phyloP scores from a whole-genome alignment of 2,329 filamentous ascomycete genomes.

The Claviceps maximensis region DNA sequence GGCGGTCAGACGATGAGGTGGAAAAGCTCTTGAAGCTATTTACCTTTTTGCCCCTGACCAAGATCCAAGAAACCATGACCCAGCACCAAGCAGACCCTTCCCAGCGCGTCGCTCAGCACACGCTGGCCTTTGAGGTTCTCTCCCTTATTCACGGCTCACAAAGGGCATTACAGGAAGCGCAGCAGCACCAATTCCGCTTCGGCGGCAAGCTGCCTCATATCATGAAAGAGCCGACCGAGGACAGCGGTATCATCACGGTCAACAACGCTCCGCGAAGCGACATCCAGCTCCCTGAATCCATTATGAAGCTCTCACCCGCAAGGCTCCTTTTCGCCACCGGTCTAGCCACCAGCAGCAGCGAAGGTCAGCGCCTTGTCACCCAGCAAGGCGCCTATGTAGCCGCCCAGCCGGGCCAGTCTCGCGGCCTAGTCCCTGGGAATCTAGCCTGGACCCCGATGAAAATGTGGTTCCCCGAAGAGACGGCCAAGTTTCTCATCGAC shows the following conservation, averaged over 20 bases:
- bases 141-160: conserved; percentile 61
- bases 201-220: conserved; percentile 19
- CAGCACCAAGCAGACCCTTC: conserved; percentile 55
- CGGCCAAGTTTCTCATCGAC: conserved; percentile 47
- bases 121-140: conserved; percentile 70
- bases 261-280: conserved; percentile 40
- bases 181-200: conserved; percentile 39
- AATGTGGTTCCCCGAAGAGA: conserved; percentile 43
- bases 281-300: conserved; percentile 44
- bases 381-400: conserved; percentile 48
- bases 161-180: conserved; percentile 49
- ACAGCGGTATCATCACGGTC: conserved; percentile 21
- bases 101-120: conserved; percentile 68
- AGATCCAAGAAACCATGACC: conserved; percentile 56
- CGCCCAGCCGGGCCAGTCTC: conserved; percentile 30
- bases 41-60: conserved; percentile 64
- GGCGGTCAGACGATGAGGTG: conserved; percentile 68
- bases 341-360: conserved; percentile 40
- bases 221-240: conserved; percentile 16
- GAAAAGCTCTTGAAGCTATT: conserved; percentile 76
- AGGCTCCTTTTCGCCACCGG: conserved; percentile 47
- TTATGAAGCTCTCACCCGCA: conserved; percentile 43
- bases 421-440: conserved; percentile 33
- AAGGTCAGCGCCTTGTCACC: conserved; percentile 44
- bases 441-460: conserved; percentile 51